Conservation (phyloP, 192 early-diverging fungal genomes). For the Linnemannia schmuckeri region DNA sequence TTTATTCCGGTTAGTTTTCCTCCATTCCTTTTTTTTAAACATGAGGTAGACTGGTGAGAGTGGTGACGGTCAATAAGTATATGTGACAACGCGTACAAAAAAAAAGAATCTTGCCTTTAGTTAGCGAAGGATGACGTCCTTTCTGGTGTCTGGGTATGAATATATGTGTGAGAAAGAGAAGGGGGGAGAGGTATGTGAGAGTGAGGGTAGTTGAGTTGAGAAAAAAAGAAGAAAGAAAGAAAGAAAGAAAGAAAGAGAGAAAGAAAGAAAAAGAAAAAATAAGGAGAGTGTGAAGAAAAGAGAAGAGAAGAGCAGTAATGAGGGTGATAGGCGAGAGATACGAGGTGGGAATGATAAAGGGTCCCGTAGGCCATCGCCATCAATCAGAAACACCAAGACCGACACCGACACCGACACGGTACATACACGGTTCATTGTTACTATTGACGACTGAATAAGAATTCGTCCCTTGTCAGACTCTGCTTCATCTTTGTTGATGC, state of each 20-base stretch:
- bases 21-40: background rate
- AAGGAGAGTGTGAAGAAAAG: background rate
- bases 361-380: no score
- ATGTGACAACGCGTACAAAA: background rate
- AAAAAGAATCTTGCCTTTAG: background rate
- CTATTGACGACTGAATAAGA: no score
- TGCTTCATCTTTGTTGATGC: no score
- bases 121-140: background rate
- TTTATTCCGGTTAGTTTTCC: background rate
- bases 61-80: background rate
- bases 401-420: no score
- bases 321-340: no score
- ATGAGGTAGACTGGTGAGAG: background rate
- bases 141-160: background rate
- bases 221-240: background rate
- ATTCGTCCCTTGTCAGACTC: no score
- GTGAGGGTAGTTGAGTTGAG: background rate
- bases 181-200: background rate
- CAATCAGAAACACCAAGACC: no score
- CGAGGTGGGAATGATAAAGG: background rate
- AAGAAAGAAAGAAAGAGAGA: background rate
- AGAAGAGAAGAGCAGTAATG: background rate
- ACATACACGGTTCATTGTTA: no score
- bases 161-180: background rate
- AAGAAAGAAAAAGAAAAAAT: background rate